A percentile compares a stretch with the other conserved stretches of the same genome.
Evolutionary conservation across 306 rosid species (phyloP).

Genomic region (Macrotyloma uniflorum): DNA sequence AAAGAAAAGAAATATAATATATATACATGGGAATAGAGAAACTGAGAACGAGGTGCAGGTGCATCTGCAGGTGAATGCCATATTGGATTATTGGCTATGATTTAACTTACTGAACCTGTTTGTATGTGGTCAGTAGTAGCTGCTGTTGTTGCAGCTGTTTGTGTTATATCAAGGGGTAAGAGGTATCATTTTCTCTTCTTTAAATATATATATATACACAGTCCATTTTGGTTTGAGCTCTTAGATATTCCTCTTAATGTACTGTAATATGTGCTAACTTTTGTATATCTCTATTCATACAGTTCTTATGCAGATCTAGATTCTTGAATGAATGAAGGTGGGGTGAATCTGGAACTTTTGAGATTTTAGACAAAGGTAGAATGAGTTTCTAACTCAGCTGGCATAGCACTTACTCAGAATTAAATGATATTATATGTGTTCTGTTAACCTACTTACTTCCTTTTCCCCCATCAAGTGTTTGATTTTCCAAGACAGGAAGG

Average conservation of each 20-base stretch:
- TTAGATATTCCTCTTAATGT: background rate
- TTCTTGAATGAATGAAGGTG: background rate
- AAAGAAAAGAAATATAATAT: background rate
- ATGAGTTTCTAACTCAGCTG: background rate
- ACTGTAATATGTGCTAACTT: background rate
- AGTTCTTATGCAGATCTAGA: background rate
- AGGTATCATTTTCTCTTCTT: background rate
- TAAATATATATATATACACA: background rate
- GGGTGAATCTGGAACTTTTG: background rate
- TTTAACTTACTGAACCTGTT: background rate
- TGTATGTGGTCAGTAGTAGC: background rate
- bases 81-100: constrained; percentile 52
- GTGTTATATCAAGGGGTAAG: background rate
- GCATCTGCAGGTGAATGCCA: constrained; percentile 73
- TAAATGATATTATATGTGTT: background rate
- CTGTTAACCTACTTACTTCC: background rate
- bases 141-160: background rate
- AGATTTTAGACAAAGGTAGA: background rate
- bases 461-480: background rate
- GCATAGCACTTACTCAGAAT: background rate
- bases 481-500: background rate
- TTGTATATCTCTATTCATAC: background rate
- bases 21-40: background rate
- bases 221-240: background rate
- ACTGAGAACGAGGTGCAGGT: constrained; percentile 61